phyloP scores from a whole-genome alignment of 164 flowering plant genomes.

The Liquidambar formosana region DNA sequence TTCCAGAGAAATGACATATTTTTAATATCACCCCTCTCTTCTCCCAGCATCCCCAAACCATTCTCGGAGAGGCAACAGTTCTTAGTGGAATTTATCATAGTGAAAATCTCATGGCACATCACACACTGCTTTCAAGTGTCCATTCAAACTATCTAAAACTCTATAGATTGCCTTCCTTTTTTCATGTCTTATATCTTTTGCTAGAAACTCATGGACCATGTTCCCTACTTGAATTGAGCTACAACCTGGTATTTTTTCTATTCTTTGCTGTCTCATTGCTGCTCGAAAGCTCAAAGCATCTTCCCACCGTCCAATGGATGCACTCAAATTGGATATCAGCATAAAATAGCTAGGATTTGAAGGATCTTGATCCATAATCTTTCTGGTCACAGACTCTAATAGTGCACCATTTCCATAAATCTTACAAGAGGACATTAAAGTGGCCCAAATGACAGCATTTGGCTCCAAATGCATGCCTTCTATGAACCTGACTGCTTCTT shows the following conservation, averaged over 20 bases:
- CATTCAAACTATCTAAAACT: constrained; percentile 29
- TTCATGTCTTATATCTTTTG: constrained; percentile 40
- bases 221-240: constrained; percentile 51
- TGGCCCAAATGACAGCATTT: constrained; percentile 58
- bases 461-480: constrained; percentile 56
- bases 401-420: constrained; percentile 34
- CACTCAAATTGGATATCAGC: constrained; percentile 47
- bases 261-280: constrained; percentile 37
- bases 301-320: constrained; percentile 39
- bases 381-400: constrained; percentile 26
- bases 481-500: constrained; percentile 45
- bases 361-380: constrained; percentile 47
- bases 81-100: neutral
- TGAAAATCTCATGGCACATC: constrained; percentile 5
- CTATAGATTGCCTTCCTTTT: constrained; percentile 36
- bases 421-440: constrained; percentile 43
- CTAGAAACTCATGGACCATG: constrained; percentile 48
- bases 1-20: too few relatives aligned
- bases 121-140: constrained; percentile 27
- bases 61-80: neutral
- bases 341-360: constrained; percentile 43
- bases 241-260: constrained; percentile 56
- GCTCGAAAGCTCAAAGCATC: constrained; percentile 32
- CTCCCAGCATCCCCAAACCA: neutral
- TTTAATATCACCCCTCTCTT: too few relatives aligned